Evolutionary conservation across 2,329 filamentous ascomycete species (phyloP).

Genomic region (Paramyrothecium sp.): DNA sequence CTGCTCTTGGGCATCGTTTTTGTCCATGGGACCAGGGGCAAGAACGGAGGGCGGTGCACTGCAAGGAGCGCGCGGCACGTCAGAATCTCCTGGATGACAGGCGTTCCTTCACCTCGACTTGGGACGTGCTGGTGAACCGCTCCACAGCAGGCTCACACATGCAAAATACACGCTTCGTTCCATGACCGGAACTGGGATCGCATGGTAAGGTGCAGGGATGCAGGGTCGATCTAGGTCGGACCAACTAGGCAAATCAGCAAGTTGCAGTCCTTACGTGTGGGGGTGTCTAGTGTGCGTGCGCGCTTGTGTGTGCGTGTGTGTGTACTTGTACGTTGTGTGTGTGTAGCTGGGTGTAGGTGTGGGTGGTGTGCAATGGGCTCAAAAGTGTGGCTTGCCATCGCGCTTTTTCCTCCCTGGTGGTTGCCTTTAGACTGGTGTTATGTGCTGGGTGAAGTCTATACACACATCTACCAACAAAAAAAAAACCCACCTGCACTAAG

Average conservation of each 20-base stretch:
- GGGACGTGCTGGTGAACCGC: too few species aligned
- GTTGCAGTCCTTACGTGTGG: too few species aligned
- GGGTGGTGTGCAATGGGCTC: background rate
- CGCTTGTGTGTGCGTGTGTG: background rate
- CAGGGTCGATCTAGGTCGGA: constrained; percentile 5
- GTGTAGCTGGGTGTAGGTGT: background rate
- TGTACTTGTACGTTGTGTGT: background rate
- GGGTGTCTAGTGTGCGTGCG: background rate
- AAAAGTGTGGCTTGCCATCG: background rate
- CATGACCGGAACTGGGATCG: background rate
- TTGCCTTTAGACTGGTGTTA: background rate
- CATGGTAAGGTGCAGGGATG: constrained; percentile 1
- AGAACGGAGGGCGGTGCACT: too few species aligned
- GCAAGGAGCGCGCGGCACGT: too few species aligned
- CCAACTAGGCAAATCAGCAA: background rate
- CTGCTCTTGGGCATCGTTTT: too few species aligned
- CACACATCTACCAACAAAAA: background rate
- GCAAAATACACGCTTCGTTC: too few species aligned
- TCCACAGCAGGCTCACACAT: too few species aligned
- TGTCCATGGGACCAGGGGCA: too few species aligned
- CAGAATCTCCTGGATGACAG: too few species aligned
- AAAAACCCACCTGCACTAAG: background rate
- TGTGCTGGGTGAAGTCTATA: background rate
- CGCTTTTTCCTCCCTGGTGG: background rate
- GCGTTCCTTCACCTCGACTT: background rate